phyloP scores from a whole-genome alignment of 164 flowering plant species.

The Umbilicus rupestris region DNA sequence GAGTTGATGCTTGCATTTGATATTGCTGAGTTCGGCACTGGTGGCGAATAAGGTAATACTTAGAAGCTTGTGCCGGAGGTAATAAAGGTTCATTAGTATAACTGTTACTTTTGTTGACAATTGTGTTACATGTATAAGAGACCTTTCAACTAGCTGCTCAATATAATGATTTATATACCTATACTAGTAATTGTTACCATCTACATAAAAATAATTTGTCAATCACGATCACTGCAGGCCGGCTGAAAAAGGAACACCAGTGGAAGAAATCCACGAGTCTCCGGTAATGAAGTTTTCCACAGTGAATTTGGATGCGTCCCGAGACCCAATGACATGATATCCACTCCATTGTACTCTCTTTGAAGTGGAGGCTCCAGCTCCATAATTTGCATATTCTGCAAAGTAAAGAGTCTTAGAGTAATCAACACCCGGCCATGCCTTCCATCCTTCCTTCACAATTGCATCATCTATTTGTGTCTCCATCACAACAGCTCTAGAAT shows the following conservation, averaged over 20 bases:
- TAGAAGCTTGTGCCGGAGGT: background rate
- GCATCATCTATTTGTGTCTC: conserved; percentile 28
- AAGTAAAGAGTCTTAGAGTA: conserved; percentile 23
- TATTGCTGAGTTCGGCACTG: no score
- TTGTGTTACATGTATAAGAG: background rate
- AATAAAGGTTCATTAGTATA: background rate
- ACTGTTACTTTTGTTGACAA: background rate
- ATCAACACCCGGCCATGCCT: conserved; percentile 25
- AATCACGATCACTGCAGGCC: background rate
- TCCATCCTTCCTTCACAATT: conserved; percentile 29
- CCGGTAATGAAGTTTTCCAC: background rate
- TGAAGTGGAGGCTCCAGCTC: conserved; percentile 29
- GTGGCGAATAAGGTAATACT: background rate
- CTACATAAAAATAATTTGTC: background rate
- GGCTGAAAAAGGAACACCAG: background rate
- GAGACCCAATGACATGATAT: conserved; percentile 23
- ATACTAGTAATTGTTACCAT: background rate
- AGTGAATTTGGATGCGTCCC: conserved; percentile 29
- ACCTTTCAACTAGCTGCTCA: background rate
- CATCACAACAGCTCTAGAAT: conserved; percentile 43
- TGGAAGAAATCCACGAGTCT: conserved; percentile 1
- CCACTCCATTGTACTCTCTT: conserved; percentile 38
- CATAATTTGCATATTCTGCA: conserved; percentile 32
- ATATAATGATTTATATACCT: background rate
- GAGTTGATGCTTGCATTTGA: no score